Percentiles rank a stretch among this genome's conserved stretches.
These are phyloP conservation scores for Puccinia horiana DNA, from an alignment of 1,284 basidiomycete species.

Conservation along the genomic window DNA sequence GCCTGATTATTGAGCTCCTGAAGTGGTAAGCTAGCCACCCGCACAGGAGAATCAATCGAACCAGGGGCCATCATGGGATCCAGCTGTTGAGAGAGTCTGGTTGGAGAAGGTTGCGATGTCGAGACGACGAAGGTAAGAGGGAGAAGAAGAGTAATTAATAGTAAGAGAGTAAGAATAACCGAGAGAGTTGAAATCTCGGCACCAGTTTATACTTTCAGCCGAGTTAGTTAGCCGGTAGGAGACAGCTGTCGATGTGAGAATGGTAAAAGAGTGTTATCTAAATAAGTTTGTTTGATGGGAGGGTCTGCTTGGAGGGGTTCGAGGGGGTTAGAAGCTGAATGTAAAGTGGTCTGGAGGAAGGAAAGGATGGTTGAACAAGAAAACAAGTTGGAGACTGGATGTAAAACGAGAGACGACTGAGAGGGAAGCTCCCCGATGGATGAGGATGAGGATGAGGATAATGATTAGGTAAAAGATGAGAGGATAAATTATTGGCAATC, in stretches of 20 bases:
- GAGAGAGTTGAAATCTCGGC: not conserved
- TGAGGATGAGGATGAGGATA: not conserved
- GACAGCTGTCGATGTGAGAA: not conserved
- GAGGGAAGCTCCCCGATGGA: not conserved
- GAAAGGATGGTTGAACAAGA: not conserved
- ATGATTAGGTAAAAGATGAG: not conserved
- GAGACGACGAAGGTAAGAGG: too few relatives aligned
- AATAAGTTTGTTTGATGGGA: not conserved
- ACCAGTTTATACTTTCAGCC: not conserved
- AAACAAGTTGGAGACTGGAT: not conserved
- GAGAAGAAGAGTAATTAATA: too few relatives aligned
- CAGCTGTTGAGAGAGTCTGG: slow-evolving; percentile 1
- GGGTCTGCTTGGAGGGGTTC: too few relatives aligned
- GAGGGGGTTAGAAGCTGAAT: not conserved
- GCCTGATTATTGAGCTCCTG: slow-evolving; percentile 10
- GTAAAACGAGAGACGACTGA: not conserved
- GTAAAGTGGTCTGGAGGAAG: not conserved
- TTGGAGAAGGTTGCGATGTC: not conserved
- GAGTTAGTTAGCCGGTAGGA: not conserved
- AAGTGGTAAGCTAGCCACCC: slow-evolving; percentile 3
- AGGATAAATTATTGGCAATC: not conserved
- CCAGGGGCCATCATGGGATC: not conserved
- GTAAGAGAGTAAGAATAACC: not conserved
- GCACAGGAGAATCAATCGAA: not conserved
- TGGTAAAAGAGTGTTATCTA: slow-evolving; percentile 5